A percentile compares a stretch with the other conserved stretches of the same genome.
These are phyloP conservation scores for Russula virescens DNA, from an alignment of 768 basidiomycete species.

Conservation along the genomic window DNA sequence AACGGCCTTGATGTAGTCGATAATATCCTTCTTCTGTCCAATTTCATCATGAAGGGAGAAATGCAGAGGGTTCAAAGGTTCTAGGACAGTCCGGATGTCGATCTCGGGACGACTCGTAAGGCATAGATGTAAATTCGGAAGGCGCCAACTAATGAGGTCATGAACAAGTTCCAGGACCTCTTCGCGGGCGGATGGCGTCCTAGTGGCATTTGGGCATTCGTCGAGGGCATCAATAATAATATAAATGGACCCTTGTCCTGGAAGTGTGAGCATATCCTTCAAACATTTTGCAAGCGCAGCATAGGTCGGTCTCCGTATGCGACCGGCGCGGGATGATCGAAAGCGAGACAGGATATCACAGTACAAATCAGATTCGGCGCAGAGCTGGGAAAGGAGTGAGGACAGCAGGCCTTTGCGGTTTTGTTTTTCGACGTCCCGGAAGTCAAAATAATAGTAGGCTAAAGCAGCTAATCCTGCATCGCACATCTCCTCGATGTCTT, in stretches of 20 bases:
- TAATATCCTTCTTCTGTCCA: not conserved
- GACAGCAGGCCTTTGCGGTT: not conserved
- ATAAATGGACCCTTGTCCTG: not conserved
- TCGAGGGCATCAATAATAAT: conserved; percentile 6
- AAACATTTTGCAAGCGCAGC: not conserved
- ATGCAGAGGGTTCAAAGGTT: not conserved
- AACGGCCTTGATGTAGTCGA: not conserved
- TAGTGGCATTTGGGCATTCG: conserved; percentile 5
- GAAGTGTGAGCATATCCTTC: not conserved
- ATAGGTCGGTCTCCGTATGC: not conserved
- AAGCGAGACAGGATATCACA: not conserved
- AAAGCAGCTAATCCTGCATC: not conserved
- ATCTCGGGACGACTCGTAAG: conserved; percentile 2
- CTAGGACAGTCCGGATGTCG: not conserved
- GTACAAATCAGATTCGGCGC: not conserved
- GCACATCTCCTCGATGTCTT: not conserved
- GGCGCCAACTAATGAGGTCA: not conserved
- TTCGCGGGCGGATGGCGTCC: not conserved
- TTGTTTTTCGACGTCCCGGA: conserved; percentile 1
- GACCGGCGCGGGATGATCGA: not conserved
- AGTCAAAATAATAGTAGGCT: conserved; percentile 8
- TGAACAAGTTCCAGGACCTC: not conserved
- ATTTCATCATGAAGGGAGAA: conserved; percentile 1
- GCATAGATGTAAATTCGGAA: not conserved
- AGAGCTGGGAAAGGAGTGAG: conserved; percentile 1